Evolutionary conservation across 2,329 filamentous ascomycete genomes (phyloP), one percentile per base, ranked within the genome.

Genomic region (Pezicula rhizophila): DNA sequence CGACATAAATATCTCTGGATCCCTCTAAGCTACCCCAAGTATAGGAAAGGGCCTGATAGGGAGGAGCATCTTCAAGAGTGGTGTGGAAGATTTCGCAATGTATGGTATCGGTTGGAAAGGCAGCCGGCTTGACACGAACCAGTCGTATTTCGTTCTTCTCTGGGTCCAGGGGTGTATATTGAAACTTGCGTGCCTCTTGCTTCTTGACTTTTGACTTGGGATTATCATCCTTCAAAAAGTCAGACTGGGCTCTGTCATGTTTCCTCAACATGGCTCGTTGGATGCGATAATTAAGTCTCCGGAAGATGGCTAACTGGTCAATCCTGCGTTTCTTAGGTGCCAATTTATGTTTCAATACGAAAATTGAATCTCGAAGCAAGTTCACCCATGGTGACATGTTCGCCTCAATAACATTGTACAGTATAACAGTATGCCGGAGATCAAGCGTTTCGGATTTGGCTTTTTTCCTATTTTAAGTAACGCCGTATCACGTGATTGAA

Each of bases 31-130:
- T 15, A 7, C 43, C 59, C 59, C 59, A 62, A 5, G 54, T 45
- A 41, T 61, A 62, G 5, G 59, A 60, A 15, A 62, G 56, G 10
- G 58, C 57, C 23, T 48, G 40, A 35, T 62, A 60, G 12, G 49
- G 50, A 6, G 57, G 56, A 15, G 58, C 56, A 20, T 45, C 23
- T 2, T 51, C 40, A 7, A 60, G 49, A 15, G 45, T 48, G 26
- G 54, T 54, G 45, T 55, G 52, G 23, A 60, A 52, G 4, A 60
- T 39, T 17, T 46, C 45, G 44, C 54, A 55, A 8, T 44, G 26
- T 28, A 58, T 38, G 12, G 38, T 34, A 35, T 52, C 45, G 23
- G 28, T 45, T 18, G 42, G 15, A 26, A 17, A 34, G 26, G 37
- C 14, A 10, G 48, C 39, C 10, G 53, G 51, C 26, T 42, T 17